Evolutionary conservation across 495 filamentous ascomycete genomes (phyloP), one percentile per base, ranked within the genome.

Genomic region (Neurospora sp.): DNA sequence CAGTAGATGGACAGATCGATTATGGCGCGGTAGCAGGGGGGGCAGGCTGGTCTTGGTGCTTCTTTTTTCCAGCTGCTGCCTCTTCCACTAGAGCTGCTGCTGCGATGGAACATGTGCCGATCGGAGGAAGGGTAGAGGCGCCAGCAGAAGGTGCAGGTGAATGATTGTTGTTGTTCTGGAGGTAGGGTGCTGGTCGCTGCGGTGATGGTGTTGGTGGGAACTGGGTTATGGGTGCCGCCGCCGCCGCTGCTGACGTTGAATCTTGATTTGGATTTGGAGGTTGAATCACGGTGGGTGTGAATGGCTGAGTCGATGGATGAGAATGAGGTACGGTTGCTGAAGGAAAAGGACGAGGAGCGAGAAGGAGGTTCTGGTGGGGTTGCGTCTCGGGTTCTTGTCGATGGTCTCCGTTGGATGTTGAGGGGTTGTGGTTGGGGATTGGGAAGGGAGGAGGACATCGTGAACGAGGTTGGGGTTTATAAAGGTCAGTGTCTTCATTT

Each of bases 71-170:
- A n/a, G 4, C 42, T 45, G 16, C 42, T 45, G 6, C 42, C 42
- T 20, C 42, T 45, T 45, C 42, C 42, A 20, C 3, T 20, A 45
- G 17, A 20, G n/a, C 17, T n/a, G n/a, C 20, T 65, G 35, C 35
- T 37, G 27, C 69, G 75, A 10, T 81, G 79, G 16, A 80, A 76
- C 61, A 78, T 71, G 71, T 73, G 79, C 0, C 76, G 79, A 10
- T 73, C 61, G 3, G 73, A 75, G 12, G 70, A 71, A 38, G 76
- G 53, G 53, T 65, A 79, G 17, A 73, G 70, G 44, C 73, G 75
- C 82, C 80, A 84, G 80, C 84, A 85, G 75, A 86, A 84, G 3
- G 84, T 86, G 78, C 85, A 86, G 8, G 81, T 81, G 76, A 86
- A 86, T 41, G 78, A 44, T 31, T 74, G 71, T 10, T 45, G 68